Evolutionary conservation across 306 rosid species (phyloP).

Genomic region (Bauhinia variegata): DNA sequence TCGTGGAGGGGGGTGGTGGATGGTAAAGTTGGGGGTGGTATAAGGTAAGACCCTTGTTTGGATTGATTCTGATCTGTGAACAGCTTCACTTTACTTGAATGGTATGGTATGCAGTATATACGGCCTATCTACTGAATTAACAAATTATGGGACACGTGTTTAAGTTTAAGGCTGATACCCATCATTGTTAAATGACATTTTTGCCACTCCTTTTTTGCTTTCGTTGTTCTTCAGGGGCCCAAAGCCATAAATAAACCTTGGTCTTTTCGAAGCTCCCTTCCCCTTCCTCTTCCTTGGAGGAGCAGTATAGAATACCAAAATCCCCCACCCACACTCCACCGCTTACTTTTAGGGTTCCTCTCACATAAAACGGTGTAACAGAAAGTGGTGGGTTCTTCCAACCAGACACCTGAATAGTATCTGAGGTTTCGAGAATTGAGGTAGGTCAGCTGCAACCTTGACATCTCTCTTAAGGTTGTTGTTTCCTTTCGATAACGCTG

Average conservation of each 20-base stretch:
- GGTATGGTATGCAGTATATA: background rate
- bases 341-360: slow-evolving; percentile 32
- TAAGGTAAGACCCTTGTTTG: too few species aligned
- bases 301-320: background rate
- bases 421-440: slow-evolving; percentile 48
- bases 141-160: slow-evolving; percentile 2
- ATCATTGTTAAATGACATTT: background rate
- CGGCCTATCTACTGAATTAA: background rate
- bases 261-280: slow-evolving; percentile 27
- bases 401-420: slow-evolving; percentile 38
- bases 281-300: background rate
- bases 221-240: background rate
- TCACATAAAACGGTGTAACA: slow-evolving; percentile 25
- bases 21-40: too few species aligned
- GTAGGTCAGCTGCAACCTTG: slow-evolving; percentile 69
- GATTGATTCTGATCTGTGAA: too few species aligned
- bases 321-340: background rate
- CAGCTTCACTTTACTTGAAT: background rate
- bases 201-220: background rate
- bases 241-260: background rate
- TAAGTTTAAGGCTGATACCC: background rate
- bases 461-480: slow-evolving; percentile 45
- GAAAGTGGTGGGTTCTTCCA: slow-evolving; percentile 27
- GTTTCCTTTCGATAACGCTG: slow-evolving; percentile 31
- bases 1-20: too few species aligned